Evolutionary conservation across 805 yeast genomes (phyloP), one percentile per base, ranked within the genome.

Genomic region (Brettanomyces sp.): DNA sequence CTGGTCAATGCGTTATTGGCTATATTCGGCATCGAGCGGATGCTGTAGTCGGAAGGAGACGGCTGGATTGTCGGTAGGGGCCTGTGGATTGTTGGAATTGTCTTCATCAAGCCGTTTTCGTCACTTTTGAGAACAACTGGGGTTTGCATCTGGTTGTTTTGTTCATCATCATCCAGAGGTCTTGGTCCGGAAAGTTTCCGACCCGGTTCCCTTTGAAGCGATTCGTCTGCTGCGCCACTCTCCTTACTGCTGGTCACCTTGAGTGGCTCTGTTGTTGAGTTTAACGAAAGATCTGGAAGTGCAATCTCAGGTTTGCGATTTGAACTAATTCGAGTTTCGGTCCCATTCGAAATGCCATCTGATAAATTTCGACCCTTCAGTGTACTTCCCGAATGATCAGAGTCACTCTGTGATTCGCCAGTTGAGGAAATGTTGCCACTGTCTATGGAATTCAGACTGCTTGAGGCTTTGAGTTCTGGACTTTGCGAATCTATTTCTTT

Each of bases 31-130:
- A 64, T 55, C 12, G 66, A 60, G 44, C 54, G 53, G 24, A 62
- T 49, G 13, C 66, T 63, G 35, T 51, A 56, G 40, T 61, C 57
- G 3, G 66, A 60, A 3, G 51, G 50, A 21, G 73, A 69, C 6
- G 63, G 66, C 5, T 52, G 56, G 8, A 70, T 64, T 3, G 53
- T 46, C 3, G 73, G 73, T 30, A 69, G 50, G 3, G 73, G 66
- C 42, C 62, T 67, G 13, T 53, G 39, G 1, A 51, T 42, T 5
- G 11, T 12, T 30, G 33, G 40, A 21, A 44, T 32, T 23, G 32
- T n/a, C 37, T 44, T 39, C n/a, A 41, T 43, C 3, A 47, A 41
- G 2, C 32, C 32, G 32, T 28, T 28, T 28, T 28, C 32, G 11
- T 28, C 32, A 28, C 32, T 28, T 9, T 28, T 28, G 32, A 28